Percentiles rank a stretch among this genome's conserved stretches.
These are phyloP conservation scores for Xylariaceae sp. DNA, from an alignment of 2,329 filamentous ascomycete species.

Conservation along the genomic window DNA sequence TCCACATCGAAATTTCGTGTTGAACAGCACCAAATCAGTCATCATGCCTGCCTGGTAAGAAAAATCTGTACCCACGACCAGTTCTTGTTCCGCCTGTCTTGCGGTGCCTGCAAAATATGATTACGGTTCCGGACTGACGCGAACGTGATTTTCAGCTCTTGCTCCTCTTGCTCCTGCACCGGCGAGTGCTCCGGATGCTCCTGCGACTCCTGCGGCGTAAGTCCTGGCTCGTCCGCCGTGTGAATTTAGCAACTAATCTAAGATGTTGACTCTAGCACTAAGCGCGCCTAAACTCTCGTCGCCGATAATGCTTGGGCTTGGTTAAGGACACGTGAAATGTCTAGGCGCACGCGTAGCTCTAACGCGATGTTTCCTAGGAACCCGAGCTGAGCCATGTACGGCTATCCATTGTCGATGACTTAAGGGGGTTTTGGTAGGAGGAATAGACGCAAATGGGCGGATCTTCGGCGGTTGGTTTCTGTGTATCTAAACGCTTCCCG, in stretches of 20 bases:
- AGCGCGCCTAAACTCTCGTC: not conserved
- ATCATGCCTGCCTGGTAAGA: constrained; percentile 8
- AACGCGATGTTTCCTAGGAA: not conserved
- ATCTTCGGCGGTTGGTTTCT: not conserved
- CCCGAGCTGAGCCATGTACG: not conserved
- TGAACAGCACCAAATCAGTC: not conserved
- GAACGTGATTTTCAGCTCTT: not conserved
- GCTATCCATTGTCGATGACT: not conserved
- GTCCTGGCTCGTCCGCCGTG: not conserved
- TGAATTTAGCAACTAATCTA: not conserved
- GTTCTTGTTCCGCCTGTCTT: too few species aligned
- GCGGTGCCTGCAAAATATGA: too few species aligned
- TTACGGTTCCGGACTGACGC: not conserved
- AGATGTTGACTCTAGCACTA: not conserved
- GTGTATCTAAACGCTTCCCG: not conserved
- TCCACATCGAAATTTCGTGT: not conserved
- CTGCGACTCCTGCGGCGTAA: constrained; percentile 8
- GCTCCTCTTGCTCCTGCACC: constrained; percentile 8
- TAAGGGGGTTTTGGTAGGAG: not conserved
- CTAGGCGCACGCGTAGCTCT: not conserved
- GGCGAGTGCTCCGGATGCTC: constrained; percentile 4
- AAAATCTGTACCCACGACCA: too few species aligned
- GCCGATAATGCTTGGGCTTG: not conserved
- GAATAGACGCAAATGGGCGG: not conserved
- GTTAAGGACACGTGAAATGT: not conserved